Evolutionary conservation across 192 early-diverging fungal genomes (phyloP).

Genomic region (Spizellomyces sp.): DNA sequence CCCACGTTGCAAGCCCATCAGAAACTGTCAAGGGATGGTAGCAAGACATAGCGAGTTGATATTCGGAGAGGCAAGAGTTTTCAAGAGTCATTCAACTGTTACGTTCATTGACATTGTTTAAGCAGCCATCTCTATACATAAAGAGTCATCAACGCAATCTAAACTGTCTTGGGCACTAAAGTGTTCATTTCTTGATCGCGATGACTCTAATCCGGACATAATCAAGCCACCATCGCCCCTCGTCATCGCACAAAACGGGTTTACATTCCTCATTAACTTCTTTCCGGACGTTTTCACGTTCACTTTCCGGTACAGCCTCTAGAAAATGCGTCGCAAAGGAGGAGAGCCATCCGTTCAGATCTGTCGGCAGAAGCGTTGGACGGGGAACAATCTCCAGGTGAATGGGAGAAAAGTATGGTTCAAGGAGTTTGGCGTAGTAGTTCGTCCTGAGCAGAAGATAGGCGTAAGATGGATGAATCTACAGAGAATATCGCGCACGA

Average conservation of each 20-base stretch:
- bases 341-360: slow-evolving; percentile 64
- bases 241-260: slow-evolving; percentile 35
- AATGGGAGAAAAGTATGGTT: slow-evolving; percentile 50
- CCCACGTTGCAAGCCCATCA: no score
- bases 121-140: no score
- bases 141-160: no score
- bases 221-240: slow-evolving; percentile 35
- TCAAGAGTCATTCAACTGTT: no score
- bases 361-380: slow-evolving; percentile 56
- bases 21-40: no score
- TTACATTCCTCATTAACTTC: slow-evolving; percentile 34
- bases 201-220: slow-evolving; percentile 38
- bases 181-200: slow-evolving; percentile 8
- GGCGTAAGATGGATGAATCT: slow-evolving; percentile 38
- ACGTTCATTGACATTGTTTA: no score
- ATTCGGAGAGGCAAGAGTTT: no score
- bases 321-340: slow-evolving; percentile 70
- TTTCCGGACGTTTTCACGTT: slow-evolving; percentile 16
- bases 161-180: no score
- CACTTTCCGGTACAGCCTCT: slow-evolving; percentile 36
- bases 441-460: slow-evolving; percentile 37
- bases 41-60: no score
- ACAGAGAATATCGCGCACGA: background rate
- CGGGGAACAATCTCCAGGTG: slow-evolving; percentile 53
- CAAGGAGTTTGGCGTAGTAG: slow-evolving; percentile 53